Evolutionary conservation across 176 grass and related monocot genomes (phyloP), one percentile per base, ranked within the genome.

Genomic region (Carex kokanica): DNA sequence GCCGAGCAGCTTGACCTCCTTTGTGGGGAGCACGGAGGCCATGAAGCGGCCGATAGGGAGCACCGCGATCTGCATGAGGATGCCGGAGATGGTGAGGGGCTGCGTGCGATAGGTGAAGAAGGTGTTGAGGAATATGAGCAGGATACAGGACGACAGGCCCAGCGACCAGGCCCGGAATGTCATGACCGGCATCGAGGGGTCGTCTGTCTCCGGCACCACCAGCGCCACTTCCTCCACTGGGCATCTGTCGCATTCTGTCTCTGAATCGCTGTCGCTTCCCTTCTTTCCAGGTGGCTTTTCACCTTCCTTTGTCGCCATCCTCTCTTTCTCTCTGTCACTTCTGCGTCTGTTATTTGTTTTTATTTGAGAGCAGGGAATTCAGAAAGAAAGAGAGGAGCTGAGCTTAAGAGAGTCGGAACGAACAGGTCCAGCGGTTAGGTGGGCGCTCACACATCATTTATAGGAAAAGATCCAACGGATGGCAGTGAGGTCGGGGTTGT

Each of bases 111-210:
- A 97, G 73, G 94, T 97, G 94, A 92, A 97, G 94, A 97, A 97
- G 63, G 94, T 97, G 91, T 97, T 97, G 90, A 97, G 94, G 88
- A 97, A 97, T 88, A 97, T 97, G 90, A 97, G 94, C 43, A 94
- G 72, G 36, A 87, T 65, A 88, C 94, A 97, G 36, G 94, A 92
- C 29, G 86, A 59, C 2, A 97, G 74, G 4, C 94, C 91, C 47
- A 97, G 90, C 9, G 81, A 79, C 94, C 94, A 97, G 54, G 94
- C 94, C 68, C 94, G 91, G 84, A 97, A 97, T 80, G 94, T 97
- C 94, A 97, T 97, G 60, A 97, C 94, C 51, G 94, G 94, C 57
- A 80, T 79, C 41, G 86, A 43, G n/a, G 90, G 91, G 32, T 97
- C 94, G 83, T 97, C 94, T 7, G 91, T 94, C 86, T 94, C 94